Conservation (phyloP, 257 asterid genomes). For the Nicotiana obtusifolia region DNA sequence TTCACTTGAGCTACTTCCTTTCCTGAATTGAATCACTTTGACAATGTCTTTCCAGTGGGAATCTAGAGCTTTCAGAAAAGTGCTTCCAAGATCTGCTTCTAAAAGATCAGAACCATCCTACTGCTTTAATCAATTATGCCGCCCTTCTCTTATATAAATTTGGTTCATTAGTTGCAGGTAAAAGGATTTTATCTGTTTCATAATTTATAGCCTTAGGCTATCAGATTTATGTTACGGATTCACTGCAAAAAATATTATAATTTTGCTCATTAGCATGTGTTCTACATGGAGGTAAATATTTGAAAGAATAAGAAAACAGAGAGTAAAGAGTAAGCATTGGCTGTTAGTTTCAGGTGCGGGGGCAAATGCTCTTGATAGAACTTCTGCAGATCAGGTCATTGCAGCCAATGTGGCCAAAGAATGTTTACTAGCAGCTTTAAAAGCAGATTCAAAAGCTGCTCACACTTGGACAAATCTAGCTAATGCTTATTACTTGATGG, state of each 20-base stretch:
- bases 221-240: background rate
- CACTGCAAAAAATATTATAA: background rate
- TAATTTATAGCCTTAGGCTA: background rate
- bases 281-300: background rate
- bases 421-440: constrained; percentile 82
- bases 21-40: constrained; percentile 17
- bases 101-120: constrained; percentile 93
- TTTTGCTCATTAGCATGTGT: background rate
- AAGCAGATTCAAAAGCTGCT: constrained; percentile 77
- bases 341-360: constrained; percentile 60
- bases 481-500: constrained; percentile 75
- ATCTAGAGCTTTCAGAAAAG: constrained; percentile 74
- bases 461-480: constrained; percentile 94
- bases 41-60: constrained; percentile 51
- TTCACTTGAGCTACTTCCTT: background rate
- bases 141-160: constrained; percentile 70
- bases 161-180: constrained; percentile 84
- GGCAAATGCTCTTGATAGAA: constrained; percentile 53
- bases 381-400: constrained; percentile 40
- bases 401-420: constrained; percentile 81
- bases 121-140: constrained; percentile 81
- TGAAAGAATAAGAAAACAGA: background rate
- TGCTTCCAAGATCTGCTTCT: constrained; percentile 73
- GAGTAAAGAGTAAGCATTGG: background rate
- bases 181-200: background rate